Percentiles rank a stretch among this genome's conserved stretches.
Conservation (phyloP, 192 early-diverging fungal genomes). For the Coemansia sp. region DNA sequence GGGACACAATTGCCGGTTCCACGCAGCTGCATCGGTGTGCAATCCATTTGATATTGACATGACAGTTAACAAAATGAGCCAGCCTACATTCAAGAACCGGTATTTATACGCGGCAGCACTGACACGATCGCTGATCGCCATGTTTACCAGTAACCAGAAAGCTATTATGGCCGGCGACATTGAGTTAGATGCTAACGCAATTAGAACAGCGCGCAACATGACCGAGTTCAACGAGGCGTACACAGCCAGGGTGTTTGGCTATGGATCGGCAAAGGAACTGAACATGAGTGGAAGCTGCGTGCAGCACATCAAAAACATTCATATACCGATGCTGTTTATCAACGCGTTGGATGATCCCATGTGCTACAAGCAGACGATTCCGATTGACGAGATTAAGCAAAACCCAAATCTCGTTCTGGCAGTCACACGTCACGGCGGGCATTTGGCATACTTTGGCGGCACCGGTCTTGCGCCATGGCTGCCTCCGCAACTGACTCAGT, state of each 20-base stretch:
- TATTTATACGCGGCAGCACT: conserved; percentile 63
- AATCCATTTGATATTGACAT: conserved; percentile 84
- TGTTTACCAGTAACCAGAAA: conserved; percentile 53
- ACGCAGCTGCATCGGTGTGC: conserved; percentile 76
- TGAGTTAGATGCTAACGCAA: conserved; percentile 30
- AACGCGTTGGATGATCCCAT: conserved; percentile 91
- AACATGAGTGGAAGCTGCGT: conserved; percentile 64
- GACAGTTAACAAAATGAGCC: conserved; percentile 50
- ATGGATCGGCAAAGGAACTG: conserved; percentile 77
- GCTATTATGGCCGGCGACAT: conserved; percentile 56
- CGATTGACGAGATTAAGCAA: conserved; percentile 64
- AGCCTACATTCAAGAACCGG: conserved; percentile 56
- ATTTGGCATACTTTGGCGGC: conserved; percentile 77
- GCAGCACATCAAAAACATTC: conserved; percentile 59
- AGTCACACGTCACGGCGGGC: conserved; percentile 79
- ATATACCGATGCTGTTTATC: conserved; percentile 81
- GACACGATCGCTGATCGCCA: conserved; percentile 55
- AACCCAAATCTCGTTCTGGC: conserved; percentile 84
- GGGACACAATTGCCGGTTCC: conserved; percentile 68
- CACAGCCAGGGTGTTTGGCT: conserved; percentile 74
- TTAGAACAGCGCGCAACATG: conserved; percentile 61
- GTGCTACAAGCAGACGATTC: conserved; percentile 64
- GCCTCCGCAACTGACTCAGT: conserved; percentile 63
- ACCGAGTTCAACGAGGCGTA: conserved; percentile 81
- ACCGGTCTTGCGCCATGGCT: conserved; percentile 56